A percentile compares a stretch with the other conserved stretches of the same genome.
Conservation (phyloP, 2,329 filamentous ascomycete species). For the Colletotrichum lupini region DNA sequence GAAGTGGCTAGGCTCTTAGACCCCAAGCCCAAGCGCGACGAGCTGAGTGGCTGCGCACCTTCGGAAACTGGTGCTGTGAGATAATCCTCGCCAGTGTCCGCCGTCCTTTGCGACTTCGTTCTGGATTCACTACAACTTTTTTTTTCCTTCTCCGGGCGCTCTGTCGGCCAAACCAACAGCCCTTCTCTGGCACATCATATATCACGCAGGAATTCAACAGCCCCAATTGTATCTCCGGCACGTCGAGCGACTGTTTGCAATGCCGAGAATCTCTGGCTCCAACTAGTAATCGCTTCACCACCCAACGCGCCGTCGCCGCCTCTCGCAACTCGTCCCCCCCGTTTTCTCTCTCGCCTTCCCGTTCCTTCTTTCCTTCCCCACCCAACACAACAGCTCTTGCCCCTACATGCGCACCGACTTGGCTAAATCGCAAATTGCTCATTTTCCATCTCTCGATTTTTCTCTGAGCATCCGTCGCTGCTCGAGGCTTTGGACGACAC, state of each 20-base stretch:
- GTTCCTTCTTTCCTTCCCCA: constrained; percentile 28
- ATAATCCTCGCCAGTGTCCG: constrained; percentile 26
- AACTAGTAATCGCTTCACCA: constrained; percentile 29
- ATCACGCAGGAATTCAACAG: background rate
- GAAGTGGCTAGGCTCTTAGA: constrained; percentile 20
- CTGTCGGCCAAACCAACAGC: background rate
- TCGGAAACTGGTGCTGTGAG: constrained; percentile 23
- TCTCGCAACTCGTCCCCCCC: constrained; percentile 29
- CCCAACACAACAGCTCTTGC: constrained; percentile 22
- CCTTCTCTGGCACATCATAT: background rate
- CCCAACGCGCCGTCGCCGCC: constrained; percentile 32
- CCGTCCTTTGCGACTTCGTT: constrained; percentile 25
- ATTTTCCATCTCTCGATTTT: background rate
- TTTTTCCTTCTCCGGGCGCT: background rate
- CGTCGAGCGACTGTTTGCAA: constrained; percentile 26
- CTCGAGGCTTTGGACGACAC: constrained; percentile 20
- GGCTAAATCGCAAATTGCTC: constrained; percentile 8
- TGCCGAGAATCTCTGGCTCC: constrained; percentile 34
- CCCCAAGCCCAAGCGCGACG: constrained; percentile 23
- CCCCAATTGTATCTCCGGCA: background rate
- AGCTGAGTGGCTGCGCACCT: constrained; percentile 22
- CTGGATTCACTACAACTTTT: background rate
- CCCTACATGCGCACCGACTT: constrained; percentile 26
- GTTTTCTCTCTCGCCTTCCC: constrained; percentile 25
- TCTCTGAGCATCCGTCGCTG: constrained; percentile 11